A percentile compares a stretch with the other conserved stretches of the same genome.
phyloP scores from a whole-genome alignment of 2,329 filamentous ascomycete genomes.

The Macrophomina tecta region DNA sequence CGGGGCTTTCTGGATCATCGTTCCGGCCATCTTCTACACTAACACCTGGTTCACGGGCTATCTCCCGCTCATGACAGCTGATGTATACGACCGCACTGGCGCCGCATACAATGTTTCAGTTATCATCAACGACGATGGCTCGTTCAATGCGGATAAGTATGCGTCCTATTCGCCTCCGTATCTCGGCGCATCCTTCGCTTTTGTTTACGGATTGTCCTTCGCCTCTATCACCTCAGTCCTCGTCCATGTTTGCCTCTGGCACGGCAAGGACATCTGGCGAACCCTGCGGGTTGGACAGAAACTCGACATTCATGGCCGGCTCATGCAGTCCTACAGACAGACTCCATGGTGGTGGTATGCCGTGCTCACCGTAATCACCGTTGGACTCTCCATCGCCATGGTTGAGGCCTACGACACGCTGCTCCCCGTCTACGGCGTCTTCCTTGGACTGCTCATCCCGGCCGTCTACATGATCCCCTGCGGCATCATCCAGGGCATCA shows the following conservation, averaged over 20 bases:
- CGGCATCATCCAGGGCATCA: conserved; percentile 28
- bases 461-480: conserved; percentile 25
- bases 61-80: conserved; percentile 21
- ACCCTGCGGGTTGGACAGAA: conserved; percentile 21
- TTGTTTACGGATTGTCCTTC: conserved; percentile 47
- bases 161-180: conserved; percentile 48
- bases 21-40: conserved; percentile 54
- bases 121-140: conserved; percentile 38
- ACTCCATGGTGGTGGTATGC: conserved; percentile 51
- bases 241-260: conserved; percentile 43
- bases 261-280: conserved; percentile 42
- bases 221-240: conserved; percentile 42
- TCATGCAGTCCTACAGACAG: conserved; percentile 41
- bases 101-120: conserved; percentile 64
- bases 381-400: conserved; percentile 33
- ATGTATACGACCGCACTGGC: conserved; percentile 72
- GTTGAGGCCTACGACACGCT: conserved; percentile 22
- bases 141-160: conserved; percentile 46
- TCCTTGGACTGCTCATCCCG: conserved; percentile 21
- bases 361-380: conserved; percentile 60
- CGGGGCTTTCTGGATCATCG: conserved; percentile 52
- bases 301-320: conserved; percentile 42
- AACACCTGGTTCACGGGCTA: conserved; percentile 59
- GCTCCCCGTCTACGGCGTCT: conserved; percentile 23
- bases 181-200: conserved; percentile 44